Evolutionary conservation across 768 basidiomycete genomes (phyloP), one percentile per base, ranked within the genome.

Genomic region (Panellus pusillus): DNA sequence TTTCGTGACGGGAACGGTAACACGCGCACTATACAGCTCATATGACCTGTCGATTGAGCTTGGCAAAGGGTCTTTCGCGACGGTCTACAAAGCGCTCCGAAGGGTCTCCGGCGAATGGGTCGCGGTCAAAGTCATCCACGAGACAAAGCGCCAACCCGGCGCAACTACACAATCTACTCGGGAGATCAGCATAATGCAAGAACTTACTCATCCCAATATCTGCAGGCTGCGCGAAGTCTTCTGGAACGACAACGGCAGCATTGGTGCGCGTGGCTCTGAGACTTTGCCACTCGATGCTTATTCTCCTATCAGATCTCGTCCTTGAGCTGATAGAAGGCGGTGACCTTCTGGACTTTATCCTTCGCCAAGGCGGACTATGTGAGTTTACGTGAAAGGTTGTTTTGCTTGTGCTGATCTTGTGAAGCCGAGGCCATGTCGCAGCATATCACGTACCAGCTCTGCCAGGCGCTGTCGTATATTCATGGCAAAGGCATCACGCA

Each of bases 51-150:
- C 77, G 29, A 67, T 74, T 46, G 86, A 90, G 67, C 81, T 98
- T 3, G 96, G 96, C 48, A 87, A 86, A 61, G 96, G 96, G 9
- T 86, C 91, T 2, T 98, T 97, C 66, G 96, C 93, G 4, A 87
- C 87, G 9, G 96, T 98, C 17, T 81, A 86, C 74, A 90, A 88
- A 66, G 93, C 91, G 1, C 74, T 94, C 41, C 79, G 84, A 61
- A 81, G 84, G 9, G 68, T 70, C 18, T 87, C 86, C 11, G 92
- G 92, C 11, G 72, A 80, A 52, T 84, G 84, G 78, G 86, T 81
- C 57, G 96, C 96, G 0, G 84, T 95, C 68, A 98, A 98, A 75
- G 86, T 93, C 74, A 92, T 95, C 55, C 77, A 84, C 39, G 75
- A 74, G 68, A 69, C 13, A 58, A 67, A 20, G 64, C 66, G 6